Evolutionary conservation across 2,329 filamentous ascomycete genomes (phyloP), one percentile per base, ranked within the genome.

Genomic region (Fusarium beomiforme): DNA sequence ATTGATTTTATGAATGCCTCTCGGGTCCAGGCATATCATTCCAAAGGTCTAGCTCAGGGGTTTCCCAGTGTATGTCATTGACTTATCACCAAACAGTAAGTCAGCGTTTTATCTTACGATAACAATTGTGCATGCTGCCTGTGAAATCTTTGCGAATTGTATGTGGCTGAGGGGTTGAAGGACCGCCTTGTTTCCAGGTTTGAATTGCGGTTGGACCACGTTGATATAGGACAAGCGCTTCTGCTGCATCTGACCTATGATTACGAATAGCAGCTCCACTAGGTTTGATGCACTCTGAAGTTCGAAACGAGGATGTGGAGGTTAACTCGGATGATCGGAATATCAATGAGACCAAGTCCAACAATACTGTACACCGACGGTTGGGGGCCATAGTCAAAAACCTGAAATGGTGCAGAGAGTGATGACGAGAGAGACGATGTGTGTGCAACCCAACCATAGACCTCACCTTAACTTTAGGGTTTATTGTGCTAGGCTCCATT

Each of bases 121-220:
- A 14, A 34, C 11, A 39, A 39, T 10, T 21, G 44, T 51, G 17
- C 33, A 51, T 12, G 13, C 37, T 12, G 21, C 33, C 13, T 16
- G 12, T 31, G 33, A 62, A 24, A 49, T 39, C 6, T 59, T 59
- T 46, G 14, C 19, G 29, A 41, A 34, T n/a, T 31, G 31, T 17
- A 36, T 42, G 26, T 21, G 34, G 17, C 37, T 14, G 51, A 55
- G 53, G 49, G 47, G 61, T 67, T 68, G 60, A 65, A 72, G 66
- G 63, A 72, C 72, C 59, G 54, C 43, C 37, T 68, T 46, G 55
- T 58, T 50, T 55, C 55, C 41, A 62, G 36, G 53, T 34, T 65
- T 62, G 54, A 51, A 63, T 61, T 64, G 64, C 68, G 56, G 68
- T 75, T 75, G 73, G 73, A 42, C 70, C 66, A 72, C 72, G 72